A percentile compares a stretch with the other conserved stretches of the same genome.
These are phyloP conservation scores for Alectoria sarmentosa DNA, from an alignment of 495 filamentous ascomycete genomes.

Conservation along the genomic window DNA sequence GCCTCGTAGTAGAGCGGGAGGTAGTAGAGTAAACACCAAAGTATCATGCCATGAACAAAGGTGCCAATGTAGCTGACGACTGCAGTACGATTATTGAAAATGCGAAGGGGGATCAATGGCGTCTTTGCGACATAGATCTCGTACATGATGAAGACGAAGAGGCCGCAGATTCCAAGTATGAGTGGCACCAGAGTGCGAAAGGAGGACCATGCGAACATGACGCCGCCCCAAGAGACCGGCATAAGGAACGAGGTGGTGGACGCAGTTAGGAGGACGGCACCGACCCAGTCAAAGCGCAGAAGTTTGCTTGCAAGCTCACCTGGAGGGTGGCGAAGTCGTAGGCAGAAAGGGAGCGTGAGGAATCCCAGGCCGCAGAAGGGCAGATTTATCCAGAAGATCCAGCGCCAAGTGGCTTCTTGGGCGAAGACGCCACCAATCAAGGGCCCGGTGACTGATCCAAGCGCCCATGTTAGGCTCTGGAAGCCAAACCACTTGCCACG, in stretches of 20 bases:
- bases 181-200: conserved; percentile 49
- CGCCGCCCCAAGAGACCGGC: conserved; percentile 46
- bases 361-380: conserved; percentile 25
- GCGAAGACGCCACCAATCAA: conserved; percentile 41
- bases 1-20: conserved; percentile 47
- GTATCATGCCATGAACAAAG: conserved; percentile 44
- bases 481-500: conserved; percentile 39
- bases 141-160: conserved; percentile 42
- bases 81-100: conserved; percentile 45
- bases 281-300: conserved; percentile 28
- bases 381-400: too few relatives aligned
- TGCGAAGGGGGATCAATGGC: conserved; percentile 37
- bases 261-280: conserved; percentile 33
- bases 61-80: conserved; percentile 38
- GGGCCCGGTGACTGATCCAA: conserved; percentile 27
- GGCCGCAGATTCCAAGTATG: conserved; percentile 40
- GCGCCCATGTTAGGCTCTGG: conserved; percentile 24
- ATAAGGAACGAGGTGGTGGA: conserved; percentile 42
- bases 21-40: conserved; percentile 44
- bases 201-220: conserved; percentile 41
- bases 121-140: conserved; percentile 35
- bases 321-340: conserved; percentile 14
- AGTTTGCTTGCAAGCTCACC: conserved; percentile 21
- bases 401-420: conserved; percentile 26
- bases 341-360: conserved; percentile 23